Percentiles rank a stretch among this genome's conserved stretches.
Evolutionary conservation across 306 rosid genomes (phyloP).

Genomic region (Glycyrrhiza uralensis): DNA sequence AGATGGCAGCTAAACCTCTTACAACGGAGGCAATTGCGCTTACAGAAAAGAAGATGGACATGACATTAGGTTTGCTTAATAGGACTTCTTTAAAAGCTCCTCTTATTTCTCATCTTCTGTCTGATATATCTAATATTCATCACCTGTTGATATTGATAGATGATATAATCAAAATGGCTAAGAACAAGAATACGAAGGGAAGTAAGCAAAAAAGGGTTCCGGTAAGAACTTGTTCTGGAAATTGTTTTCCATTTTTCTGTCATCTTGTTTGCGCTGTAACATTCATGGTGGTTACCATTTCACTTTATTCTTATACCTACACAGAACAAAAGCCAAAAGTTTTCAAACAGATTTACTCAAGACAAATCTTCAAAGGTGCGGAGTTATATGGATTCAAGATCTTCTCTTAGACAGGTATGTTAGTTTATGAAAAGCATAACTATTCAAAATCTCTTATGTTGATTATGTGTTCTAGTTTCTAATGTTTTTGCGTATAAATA

Average conservation of each 20-base stretch:
- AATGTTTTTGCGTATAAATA: background rate
- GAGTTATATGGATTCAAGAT: constrained; percentile 64
- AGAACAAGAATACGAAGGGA: constrained; percentile 36
- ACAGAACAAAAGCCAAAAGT: constrained; percentile 69
- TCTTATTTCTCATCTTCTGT: background rate
- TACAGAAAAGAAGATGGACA: constrained; percentile 98
- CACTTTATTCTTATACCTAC: background rate
- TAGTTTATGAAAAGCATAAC: background rate
- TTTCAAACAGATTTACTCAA: constrained; percentile 45
- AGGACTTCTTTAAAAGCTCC: background rate
- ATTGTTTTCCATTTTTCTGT: background rate
- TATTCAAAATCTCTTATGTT: background rate
- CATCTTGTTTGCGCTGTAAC: background rate
- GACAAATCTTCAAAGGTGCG: constrained; percentile 57
- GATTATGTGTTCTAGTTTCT: background rate
- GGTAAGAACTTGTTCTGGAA: constrained; percentile 37
- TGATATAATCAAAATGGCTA: constrained; percentile 83
- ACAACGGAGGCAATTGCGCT: constrained; percentile 72
- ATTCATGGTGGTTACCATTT: background rate
- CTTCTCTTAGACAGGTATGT: constrained; percentile 80
- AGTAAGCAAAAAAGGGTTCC: constrained; percentile 53
- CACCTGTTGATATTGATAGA: constrained; percentile 32
- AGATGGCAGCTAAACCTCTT: constrained; percentile 87
- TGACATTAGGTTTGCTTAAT: constrained; percentile 62
- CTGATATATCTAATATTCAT: background rate